phyloP scores from a whole-genome alignment of 441 rosid genomes.

The Eruca vesicaria region DNA sequence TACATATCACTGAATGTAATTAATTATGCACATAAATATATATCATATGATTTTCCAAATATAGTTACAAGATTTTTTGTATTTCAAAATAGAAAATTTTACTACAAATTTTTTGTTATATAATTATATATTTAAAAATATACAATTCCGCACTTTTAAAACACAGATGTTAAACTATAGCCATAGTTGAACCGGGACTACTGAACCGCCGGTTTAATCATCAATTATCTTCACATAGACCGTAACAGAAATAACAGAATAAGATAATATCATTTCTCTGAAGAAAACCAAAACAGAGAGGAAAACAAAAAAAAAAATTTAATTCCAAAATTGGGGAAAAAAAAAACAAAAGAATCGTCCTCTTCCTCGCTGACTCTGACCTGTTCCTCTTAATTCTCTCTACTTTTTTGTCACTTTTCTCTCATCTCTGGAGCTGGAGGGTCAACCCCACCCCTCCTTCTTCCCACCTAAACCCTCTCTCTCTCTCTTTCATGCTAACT shows the following conservation, averaged over 20 bases:
- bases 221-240: background rate
- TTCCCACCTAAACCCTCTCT: conserved; percentile 31
- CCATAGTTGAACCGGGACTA: background rate
- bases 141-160: too few species aligned
- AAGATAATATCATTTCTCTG: conserved; percentile 2
- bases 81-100: too few species aligned
- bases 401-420: conserved; percentile 25
- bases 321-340: background rate
- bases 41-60: too few species aligned
- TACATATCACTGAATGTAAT: too few species aligned
- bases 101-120: too few species aligned
- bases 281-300: background rate
- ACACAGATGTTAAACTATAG: too few species aligned
- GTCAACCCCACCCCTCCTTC: conserved; percentile 33
- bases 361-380: conserved; percentile 23
- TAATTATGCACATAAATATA: too few species aligned
- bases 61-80: too few species aligned
- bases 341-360: background rate
- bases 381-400: conserved; percentile 45
- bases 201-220: background rate
- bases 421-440: conserved; percentile 32
- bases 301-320: background rate
- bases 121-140: too few species aligned
- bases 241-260: conserved; percentile 36
- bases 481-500: background rate